Base-by-base conservation (phyloP, 2,329 filamentous ascomycete genomes). In the Emergomyces orientalis region DNA sequence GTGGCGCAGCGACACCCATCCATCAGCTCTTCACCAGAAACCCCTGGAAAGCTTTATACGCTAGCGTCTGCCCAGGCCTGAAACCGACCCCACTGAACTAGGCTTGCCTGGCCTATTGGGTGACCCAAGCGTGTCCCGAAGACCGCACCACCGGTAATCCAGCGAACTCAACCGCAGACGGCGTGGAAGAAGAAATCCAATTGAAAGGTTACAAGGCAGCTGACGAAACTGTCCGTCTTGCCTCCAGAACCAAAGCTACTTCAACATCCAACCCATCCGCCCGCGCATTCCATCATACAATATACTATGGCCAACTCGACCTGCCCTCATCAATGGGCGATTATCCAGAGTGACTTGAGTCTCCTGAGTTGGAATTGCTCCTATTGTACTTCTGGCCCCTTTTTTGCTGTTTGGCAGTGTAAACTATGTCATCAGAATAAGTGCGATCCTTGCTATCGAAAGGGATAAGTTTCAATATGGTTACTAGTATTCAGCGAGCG, bases 391-490 rank as follows among this genome's bases (percentile, higher is more conserved):
- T 70, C 70, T 34, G 75, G 75, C 22, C 75, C 75, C 39, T 77
- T 73, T 63, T 68, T 73, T 52, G 75, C 75, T n/a, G 75, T 77
- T 65, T 77, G 75, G 75, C 74, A 71, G 27, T 77, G 75, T 71
- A 77, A 77, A 68, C 71, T 74, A 63, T 77, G 75, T 69, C 71
- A 71, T 49, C 70, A 75, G 63, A 75, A 70, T 66, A 75, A 74
- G 25, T 77, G 75, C 67, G 72, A 77, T 64, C 63, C 67, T 49
- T 77, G 75, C 69, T 72, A 76, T 69, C 74, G 34, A 41, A 56
- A 56, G 34, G 27, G 32, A 54, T 34, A 17, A 37, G 51, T 9
- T 54, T 30, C 30, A 32, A 7, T 17, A 14, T 52, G 27, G 51
- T 30, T n/a, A n/a, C n/a, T n/a, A 7, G 1, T 34, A 22, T 32